phyloP scores from a whole-genome alignment of 768 basidiomycete genomes.

The Amanita rimosa region DNA sequence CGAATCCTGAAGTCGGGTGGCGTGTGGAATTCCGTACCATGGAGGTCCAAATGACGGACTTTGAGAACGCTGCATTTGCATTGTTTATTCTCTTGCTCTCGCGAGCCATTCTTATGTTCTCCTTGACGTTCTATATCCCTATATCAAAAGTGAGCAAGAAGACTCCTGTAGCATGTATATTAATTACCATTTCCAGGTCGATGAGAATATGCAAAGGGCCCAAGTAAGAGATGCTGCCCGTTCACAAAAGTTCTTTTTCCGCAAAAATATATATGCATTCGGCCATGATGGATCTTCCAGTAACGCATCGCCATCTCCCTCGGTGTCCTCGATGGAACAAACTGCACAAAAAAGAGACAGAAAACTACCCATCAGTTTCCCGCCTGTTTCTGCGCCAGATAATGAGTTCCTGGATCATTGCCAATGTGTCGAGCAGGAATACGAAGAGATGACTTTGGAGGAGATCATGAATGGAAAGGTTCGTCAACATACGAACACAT shows the following conservation, averaged over 20 bases:
- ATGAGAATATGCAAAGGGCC: conserved; percentile 91
- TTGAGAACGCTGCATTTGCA: conserved; percentile 95
- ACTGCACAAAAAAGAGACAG: conserved; percentile 41
- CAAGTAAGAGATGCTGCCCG: conserved; percentile 73
- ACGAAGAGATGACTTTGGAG: conserved; percentile 84
- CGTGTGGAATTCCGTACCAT: conserved; percentile 97
- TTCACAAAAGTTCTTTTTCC: conserved; percentile 79
- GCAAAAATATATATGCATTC: conserved; percentile 69
- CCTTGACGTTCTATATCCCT: conserved; percentile 91
- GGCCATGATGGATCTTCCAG: conserved; percentile 29
- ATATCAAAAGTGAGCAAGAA: conserved; percentile 76
- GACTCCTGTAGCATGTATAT: neutral
- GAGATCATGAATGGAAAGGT: conserved; percentile 96
- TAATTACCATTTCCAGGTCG: conserved; percentile 50
- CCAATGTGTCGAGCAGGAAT: conserved; percentile 64
- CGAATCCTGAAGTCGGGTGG: conserved; percentile 91
- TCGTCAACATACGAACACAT: conserved; percentile 9
- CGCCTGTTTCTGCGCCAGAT: conserved; percentile 40
- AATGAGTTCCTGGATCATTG: conserved; percentile 22
- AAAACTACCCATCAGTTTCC: conserved; percentile 64
- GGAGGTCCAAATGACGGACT: conserved; percentile 99
- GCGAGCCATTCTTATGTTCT: conserved; percentile 83
- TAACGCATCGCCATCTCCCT: conserved; percentile 33
- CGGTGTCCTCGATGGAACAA: conserved; percentile 24
- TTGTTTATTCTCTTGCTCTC: conserved; percentile 93